Evolutionary conservation across 805 yeast species (phyloP), one percentile per base, ranked within the genome.

Genomic region (Kodamaea hsintzibuensis): DNA sequence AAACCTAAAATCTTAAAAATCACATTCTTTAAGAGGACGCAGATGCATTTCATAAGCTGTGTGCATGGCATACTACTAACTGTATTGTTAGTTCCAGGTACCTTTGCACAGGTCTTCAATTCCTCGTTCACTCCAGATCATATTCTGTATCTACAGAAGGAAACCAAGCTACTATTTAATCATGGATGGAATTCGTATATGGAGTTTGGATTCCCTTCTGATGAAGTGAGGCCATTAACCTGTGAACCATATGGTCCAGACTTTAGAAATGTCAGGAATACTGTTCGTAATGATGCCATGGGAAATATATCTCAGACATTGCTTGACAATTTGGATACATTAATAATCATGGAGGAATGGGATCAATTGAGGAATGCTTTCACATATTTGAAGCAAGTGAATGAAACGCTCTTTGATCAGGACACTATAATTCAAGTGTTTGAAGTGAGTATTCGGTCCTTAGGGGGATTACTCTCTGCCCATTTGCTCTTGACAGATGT

Each of bases 351-450:
- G 73, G 85, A 84, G 42, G 88, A 89, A 58, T 76, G 79, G 63
- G 78, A 75, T 13, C 77, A 76, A 40, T 85, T 92, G 58, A 73
- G 71, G 6, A 6, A 16, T 13, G 63, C 67, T 53, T 58, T 76
- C 22, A 47, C 47, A 7, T 74, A 67, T 54, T 64, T 76, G 52
- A 55, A 67, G 46, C 14, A n/a, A 6, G 61, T 78, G 18, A 73
- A 80, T 39, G 74, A 82, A 6, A 63, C 68, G 0, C 62, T 79
- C 18, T 90, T 90, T 63, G 78, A 82, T 40, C 77, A 82, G 40
- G 83, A 89, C 56, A 79, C 91, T 8, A 82, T 85, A 1, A 86
- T 92, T 0, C 98, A 92, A 64, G 96, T 92, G 1, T 92, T 92
- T 67, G 98, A 92, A 67, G 80, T 89, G 2, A 83, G 91, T 4